These are phyloP conservation scores for Taphrina populina DNA, from an alignment of 1,139 yeast species.

Conservation along the genomic window DNA sequence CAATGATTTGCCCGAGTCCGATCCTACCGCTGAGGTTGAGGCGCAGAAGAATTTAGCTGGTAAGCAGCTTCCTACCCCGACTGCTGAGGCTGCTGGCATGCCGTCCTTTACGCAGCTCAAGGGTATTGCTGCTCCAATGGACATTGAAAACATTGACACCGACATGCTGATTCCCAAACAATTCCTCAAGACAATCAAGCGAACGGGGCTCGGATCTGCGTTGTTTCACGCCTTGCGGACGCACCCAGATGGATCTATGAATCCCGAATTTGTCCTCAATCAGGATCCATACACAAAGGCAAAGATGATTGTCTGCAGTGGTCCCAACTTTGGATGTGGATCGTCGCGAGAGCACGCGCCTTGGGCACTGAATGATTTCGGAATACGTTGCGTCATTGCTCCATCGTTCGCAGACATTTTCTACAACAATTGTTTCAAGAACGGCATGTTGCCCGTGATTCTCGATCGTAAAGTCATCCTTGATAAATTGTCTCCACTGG, in stretches of 20 bases:
- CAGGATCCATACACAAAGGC: slow-evolving; percentile 77
- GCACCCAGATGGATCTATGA: slow-evolving; percentile 64
- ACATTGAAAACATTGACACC: slow-evolving; percentile 92
- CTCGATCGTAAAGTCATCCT: slow-evolving; percentile 69
- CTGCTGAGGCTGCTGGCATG: slow-evolving; percentile 55
- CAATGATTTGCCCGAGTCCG: slow-evolving; percentile 40
- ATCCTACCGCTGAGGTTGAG: slow-evolving; percentile 45
- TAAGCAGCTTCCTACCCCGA: slow-evolving; percentile 37
- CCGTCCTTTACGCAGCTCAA: slow-evolving; percentile 72
- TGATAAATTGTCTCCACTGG: slow-evolving; percentile 54
- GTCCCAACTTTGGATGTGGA: slow-evolving; percentile 98
- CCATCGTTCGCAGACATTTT: slow-evolving; percentile 98
- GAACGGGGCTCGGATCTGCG: slow-evolving; percentile 88
- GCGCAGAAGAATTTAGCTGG: slow-evolving; percentile 42
- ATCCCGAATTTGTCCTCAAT: slow-evolving; percentile 76
- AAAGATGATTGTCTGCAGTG: slow-evolving; percentile 82
- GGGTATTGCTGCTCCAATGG: slow-evolving; percentile 90
- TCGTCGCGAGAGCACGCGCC: slow-evolving; percentile 99
- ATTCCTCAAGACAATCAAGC: slow-evolving; percentile 92
- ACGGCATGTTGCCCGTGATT: slow-evolving; percentile 89
- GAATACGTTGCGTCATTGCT: slow-evolving; percentile 91
- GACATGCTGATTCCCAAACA: slow-evolving; percentile 99
- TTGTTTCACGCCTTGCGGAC: slow-evolving; percentile 87
- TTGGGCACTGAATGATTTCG: slow-evolving; percentile 97
- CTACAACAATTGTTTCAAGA: slow-evolving; percentile 93